These are phyloP conservation scores for Paralagenidium karlingii DNA, from an alignment of 352 stramenopile genomes.

Conservation along the genomic window DNA sequence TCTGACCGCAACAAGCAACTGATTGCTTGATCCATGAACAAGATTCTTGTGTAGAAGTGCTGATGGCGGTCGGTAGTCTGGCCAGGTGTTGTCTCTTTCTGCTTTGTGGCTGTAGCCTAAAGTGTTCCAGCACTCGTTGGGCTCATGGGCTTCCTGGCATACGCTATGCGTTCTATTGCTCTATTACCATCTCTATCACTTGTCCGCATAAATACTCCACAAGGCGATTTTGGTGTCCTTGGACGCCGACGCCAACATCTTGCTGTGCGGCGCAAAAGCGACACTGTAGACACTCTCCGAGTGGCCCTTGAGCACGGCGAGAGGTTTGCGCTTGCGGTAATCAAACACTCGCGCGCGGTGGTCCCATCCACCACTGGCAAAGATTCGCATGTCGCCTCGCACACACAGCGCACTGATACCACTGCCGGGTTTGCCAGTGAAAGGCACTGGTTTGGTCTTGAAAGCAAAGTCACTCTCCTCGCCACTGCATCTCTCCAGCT, in stretches of 20 bases:
- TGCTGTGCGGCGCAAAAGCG: slow-evolving; percentile 49
- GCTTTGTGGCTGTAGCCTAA: no score
- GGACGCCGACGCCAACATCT: slow-evolving; percentile 48
- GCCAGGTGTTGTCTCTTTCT: no score
- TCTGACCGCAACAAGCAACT: no score
- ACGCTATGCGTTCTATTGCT: no score
- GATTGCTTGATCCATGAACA: no score
- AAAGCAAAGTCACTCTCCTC: no score
- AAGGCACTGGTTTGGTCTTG: slow-evolving; percentile 33
- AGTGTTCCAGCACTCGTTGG: no score
- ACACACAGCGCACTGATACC: slow-evolving; percentile 58
- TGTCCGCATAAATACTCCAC: slow-evolving; percentile 79
- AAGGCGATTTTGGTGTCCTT: slow-evolving; percentile 72
- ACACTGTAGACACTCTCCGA: slow-evolving; percentile 58
- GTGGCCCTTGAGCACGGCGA: slow-evolving; percentile 75
- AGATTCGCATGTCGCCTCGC: slow-evolving; percentile 57
- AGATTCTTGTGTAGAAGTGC: no score
- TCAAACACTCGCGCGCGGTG: slow-evolving; percentile 66
- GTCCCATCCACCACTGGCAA: slow-evolving; percentile 70
- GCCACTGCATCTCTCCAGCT: slow-evolving; percentile 29
- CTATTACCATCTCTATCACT: no score
- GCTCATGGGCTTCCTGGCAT: no score
- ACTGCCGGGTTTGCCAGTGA: slow-evolving; percentile 34
- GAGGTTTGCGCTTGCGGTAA: slow-evolving; percentile 48
- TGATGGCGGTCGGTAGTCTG: no score